Base-by-base conservation (phyloP, 768 basidiomycete genomes). In the Strobilomyces dryophilus region DNA sequence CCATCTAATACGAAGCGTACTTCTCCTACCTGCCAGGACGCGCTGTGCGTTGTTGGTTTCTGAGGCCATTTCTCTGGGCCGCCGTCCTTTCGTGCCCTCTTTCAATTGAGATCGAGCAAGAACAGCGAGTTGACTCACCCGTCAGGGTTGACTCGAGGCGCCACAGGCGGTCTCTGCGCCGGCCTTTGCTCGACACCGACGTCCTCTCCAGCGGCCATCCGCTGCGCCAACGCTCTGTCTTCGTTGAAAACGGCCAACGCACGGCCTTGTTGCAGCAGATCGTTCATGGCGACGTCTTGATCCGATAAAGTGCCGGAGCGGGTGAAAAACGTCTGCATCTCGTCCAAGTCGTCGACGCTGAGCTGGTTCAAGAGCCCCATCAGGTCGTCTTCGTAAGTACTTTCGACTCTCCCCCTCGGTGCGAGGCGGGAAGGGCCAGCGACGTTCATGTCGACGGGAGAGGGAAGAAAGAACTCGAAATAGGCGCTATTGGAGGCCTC, bases 361-460 rank as follows among this genome's bases (percentile, higher is more conserved):
- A 68, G 60, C 14, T 66, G 50, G 18, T 12, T 10, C n/a, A 70
- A 11, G 31, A 68, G 57, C 3, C 35, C 54, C 5, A 53, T 15
- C 29, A 70, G 34, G 51, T 70, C 68, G 0, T 57, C 56, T 31
- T 68, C 68, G 20, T 68, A 64, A 37, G 59, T 49, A 47, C 58
- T 66, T 60, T 52, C 57, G 42, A 55, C 54, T 49, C 57, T 56
- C 47, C 42, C 50, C 48, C 53, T 47, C 29, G n/a, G 24, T 32
- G 41, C 46, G 21, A 32, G 47, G 32, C 55, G 56, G 21, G 67
- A 67, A 39, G 66, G 66, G 36, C 67, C 66, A 24, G 66, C 62
- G 41, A 59, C 27, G 39, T 54, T 63, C 65, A 67, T 67, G 59
- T 12, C 10, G 10, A 15, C 10, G 37, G 55, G 37, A 45, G 50